Base-by-base conservation (phyloP, 371 early-diverging fungal genomes). In the Actinomortierella wolfii region DNA sequence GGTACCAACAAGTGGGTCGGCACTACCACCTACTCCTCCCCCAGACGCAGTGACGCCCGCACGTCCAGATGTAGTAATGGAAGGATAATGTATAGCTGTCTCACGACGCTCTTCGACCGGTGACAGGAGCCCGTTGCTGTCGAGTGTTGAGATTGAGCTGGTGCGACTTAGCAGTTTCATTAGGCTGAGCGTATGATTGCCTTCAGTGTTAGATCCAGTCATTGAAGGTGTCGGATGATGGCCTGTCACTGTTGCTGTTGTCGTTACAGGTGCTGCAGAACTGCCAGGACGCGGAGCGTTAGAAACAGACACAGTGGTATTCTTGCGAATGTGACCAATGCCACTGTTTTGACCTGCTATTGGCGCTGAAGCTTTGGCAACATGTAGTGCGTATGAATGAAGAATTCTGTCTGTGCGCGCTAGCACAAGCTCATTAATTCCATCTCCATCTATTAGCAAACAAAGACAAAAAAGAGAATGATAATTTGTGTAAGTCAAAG, bases 381-480 rank as follows among this genome's bases (percentile, higher is more conserved):
- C 24, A 29, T 73, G 74, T 6, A 73, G 64, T 18, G 67, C 41
- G 41, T 73, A 90, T n/a, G 88, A 82, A 56, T 92, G 90, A 51
- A 92, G 68, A 48, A 92, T 89, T 0, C 92, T 84, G 67, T 93
- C 93, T 18, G 93, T 92, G n/a, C 92, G 83, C 1, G 89, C 91
- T 18, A 93, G 67, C 2, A 93, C 84, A 5, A 93, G 74, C 64
- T 93, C 92, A 53, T 93, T 93, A 46, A 84, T 53, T 2, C 85
- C 85, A 61, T 92, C 90, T 43, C 86, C 89, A 61, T 93, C 91
- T 86, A 56, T 28, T 28, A 29, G 51, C 21, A 43, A 45, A 34
- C 57, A n/a, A 18, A 47, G 2, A 17, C 4, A 45, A 45, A 17
- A 4, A 15, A n/a, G 45, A 15, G 18, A 45, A 45, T 20, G 51